A percentile compares a stretch with the other conserved stretches of the same genome.
These are phyloP conservation scores for Candida vartiovaarae DNA, from an alignment of 805 yeast genomes.

Conservation along the genomic window DNA sequence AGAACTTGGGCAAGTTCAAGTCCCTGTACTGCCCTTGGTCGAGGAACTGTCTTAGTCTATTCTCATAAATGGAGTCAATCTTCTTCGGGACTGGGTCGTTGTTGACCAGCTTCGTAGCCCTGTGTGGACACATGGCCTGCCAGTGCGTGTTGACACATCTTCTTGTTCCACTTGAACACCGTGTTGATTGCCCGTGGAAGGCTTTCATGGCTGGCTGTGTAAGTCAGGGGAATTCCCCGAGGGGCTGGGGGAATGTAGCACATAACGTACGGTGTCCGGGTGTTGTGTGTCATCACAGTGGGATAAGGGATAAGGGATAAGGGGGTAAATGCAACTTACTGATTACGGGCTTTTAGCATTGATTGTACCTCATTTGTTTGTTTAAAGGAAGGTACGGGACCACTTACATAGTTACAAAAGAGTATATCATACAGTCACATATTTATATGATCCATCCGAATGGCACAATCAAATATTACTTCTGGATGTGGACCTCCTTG, in stretches of 20 bases:
- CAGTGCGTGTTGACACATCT: slow-evolving; percentile 11
- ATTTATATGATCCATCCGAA: neutral
- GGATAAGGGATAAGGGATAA: neutral
- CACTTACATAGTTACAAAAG: neutral
- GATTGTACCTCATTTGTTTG: neutral
- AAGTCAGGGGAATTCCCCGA: no score
- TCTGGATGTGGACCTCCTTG: slow-evolving; percentile 43
- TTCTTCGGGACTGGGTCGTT: slow-evolving; percentile 65
- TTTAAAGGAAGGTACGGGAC: neutral
- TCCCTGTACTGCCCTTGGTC: slow-evolving; percentile 70
- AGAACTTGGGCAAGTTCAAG: slow-evolving; percentile 76
- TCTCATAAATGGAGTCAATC: slow-evolving; percentile 64
- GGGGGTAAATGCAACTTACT: no score
- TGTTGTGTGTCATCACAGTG: neutral
- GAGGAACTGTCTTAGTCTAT: slow-evolving; percentile 69
- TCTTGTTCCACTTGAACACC: neutral
- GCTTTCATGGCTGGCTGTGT: no score
- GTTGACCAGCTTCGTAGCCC: slow-evolving; percentile 35
- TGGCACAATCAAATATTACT: neutral
- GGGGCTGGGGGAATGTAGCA: no score
- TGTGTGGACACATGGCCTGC: slow-evolving; percentile 9
- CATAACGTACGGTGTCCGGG: neutral
- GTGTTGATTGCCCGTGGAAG: neutral
- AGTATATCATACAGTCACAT: neutral
- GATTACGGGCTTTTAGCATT: neutral